These are phyloP conservation scores for Sugiyamaella neomexicana DNA, from an alignment of 1,139 yeast genomes.

Conservation along the genomic window DNA sequence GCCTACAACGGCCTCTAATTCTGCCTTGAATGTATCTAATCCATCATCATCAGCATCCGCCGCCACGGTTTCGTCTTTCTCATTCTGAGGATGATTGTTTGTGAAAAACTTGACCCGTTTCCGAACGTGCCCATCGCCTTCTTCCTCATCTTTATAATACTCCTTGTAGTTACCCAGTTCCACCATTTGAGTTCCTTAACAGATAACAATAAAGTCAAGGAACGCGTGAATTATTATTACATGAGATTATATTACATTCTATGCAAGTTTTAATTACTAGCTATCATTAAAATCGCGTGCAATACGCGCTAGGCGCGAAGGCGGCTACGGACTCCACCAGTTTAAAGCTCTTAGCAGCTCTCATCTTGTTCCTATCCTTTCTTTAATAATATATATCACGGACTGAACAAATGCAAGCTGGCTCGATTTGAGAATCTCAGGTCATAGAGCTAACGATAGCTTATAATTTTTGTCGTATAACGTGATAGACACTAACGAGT, in stretches of 20 bases:
- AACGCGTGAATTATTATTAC: not conserved
- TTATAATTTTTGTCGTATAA: constrained; percentile 1
- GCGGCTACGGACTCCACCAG: not conserved
- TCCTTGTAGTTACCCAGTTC: constrained; percentile 9
- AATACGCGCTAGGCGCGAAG: not conserved
- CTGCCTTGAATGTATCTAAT: constrained; percentile 13
- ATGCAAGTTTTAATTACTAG: too few relatives aligned
- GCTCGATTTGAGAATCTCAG: not conserved
- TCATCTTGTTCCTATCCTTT: not conserved
- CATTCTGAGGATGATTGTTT: not conserved
- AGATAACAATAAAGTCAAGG: not conserved
- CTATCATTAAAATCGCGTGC: not conserved
- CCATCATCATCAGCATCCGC: not conserved
- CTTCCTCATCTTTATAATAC: constrained; percentile 4
- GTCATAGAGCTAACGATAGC: not conserved
- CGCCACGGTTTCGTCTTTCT: not conserved
- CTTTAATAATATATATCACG: not conserved
- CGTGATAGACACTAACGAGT: constrained; percentile 1
- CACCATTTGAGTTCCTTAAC: not conserved
- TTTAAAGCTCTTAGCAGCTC: not conserved
- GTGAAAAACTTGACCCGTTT: constrained; percentile 15
- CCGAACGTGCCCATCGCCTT: not conserved
- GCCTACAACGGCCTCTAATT: constrained; percentile 34
- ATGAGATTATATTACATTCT: not conserved
- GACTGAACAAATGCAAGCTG: constrained; percentile 6